Percentiles rank a stretch among this genome's conserved stretches.
Conservation (phyloP, 2,329 filamentous ascomycete species). For the Colletotrichum siamense region DNA sequence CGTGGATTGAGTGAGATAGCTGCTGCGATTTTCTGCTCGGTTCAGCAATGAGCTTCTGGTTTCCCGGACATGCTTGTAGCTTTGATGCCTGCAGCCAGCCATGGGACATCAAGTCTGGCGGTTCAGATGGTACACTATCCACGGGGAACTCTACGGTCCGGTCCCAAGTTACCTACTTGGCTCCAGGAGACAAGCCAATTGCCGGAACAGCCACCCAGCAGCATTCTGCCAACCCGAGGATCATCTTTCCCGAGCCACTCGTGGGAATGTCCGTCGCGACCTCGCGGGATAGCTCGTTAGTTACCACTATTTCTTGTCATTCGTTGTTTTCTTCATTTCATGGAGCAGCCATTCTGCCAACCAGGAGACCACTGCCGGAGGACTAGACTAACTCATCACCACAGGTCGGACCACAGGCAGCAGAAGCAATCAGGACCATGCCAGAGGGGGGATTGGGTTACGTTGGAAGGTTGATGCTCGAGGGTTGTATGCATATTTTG, state of each 20-base stretch:
- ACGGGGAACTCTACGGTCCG: background rate
- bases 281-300: constrained; percentile 14
- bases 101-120: constrained; percentile 21
- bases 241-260: background rate
- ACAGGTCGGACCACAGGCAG: background rate
- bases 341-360: background rate
- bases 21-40: background rate
- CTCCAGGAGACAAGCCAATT: background rate
- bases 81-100: constrained; percentile 8
- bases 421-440: no score
- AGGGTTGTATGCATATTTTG: background rate
- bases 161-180: background rate
- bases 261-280: background rate
- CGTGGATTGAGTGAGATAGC: background rate
- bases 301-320: constrained; percentile 16
- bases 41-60: background rate
- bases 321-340: background rate
- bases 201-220: background rate
- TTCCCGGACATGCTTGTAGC: background rate
- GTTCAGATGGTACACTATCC: background rate
- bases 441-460: background rate
- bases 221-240: background rate
- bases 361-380: constrained; percentile 4
- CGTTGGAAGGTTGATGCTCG: background rate
- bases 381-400: constrained; percentile 11